These are phyloP conservation scores for Lyophyllum semitale DNA, from an alignment of 768 basidiomycete species.

Conservation along the genomic window DNA sequence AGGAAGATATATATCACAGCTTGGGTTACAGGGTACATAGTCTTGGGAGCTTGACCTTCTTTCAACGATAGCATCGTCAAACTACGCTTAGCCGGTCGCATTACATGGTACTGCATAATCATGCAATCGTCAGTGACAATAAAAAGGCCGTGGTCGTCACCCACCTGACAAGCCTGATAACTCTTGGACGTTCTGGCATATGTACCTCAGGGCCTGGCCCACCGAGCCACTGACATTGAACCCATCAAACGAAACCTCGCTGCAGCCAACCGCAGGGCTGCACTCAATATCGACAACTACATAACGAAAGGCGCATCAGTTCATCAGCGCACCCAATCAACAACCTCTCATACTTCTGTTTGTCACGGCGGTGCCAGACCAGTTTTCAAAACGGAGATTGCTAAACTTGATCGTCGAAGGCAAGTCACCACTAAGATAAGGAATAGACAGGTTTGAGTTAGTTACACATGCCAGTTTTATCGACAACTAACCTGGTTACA, in stretches of 20 bases:
- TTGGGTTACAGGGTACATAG: too few relatives aligned
- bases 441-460: not conserved
- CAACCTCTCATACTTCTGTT: constrained; percentile 33
- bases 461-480: not conserved
- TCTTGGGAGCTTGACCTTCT: not conserved
- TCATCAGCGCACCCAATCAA: not conserved
- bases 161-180: constrained; percentile 35
- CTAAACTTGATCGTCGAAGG: constrained; percentile 51
- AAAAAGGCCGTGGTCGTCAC: constrained; percentile 6
- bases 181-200: constrained; percentile 49
- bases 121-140: not conserved
- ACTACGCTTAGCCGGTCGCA: constrained; percentile 16
- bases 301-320: not conserved
- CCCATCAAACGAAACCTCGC: constrained; percentile 40
- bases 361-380: constrained; percentile 46
- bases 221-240: constrained; percentile 40
- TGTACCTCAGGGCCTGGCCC: constrained; percentile 35
- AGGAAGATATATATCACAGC: too few relatives aligned
- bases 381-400: constrained; percentile 45
- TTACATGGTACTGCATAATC: constrained; percentile 27
- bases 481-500: constrained; percentile 38
- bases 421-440: constrained; percentile 40
- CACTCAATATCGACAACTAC: constrained; percentile 54
- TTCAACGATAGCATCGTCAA: not conserved
- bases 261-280: constrained; percentile 48